Evolutionary conservation across 345 rosid species (phyloP).

Genomic region (Eucalyptus cladocalyx): DNA sequence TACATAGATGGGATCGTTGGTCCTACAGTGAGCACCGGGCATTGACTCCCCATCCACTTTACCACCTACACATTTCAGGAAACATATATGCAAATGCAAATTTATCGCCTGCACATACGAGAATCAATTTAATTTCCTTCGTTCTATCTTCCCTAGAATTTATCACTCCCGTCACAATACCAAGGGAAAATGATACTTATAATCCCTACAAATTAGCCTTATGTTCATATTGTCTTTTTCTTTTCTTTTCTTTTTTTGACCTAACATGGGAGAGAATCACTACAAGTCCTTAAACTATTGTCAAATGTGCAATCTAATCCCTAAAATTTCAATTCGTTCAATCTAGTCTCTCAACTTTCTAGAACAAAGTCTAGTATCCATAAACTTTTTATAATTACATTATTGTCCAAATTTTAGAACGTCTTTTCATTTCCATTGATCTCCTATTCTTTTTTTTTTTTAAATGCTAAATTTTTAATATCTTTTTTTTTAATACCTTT

Average conservation of each 20-base stretch:
- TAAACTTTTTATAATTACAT: background rate
- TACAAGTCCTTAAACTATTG: background rate
- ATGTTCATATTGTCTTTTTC: background rate
- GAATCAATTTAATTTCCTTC: background rate
- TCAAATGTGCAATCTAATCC: background rate
- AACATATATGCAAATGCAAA: background rate
- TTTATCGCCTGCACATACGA: background rate
- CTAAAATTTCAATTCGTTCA: background rate
- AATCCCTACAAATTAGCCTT: background rate
- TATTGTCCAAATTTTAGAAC: background rate
- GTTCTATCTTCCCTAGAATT: background rate
- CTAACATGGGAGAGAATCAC: background rate
- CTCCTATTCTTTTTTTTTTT: too few species aligned
- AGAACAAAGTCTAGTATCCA: background rate
- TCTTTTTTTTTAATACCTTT: background rate
- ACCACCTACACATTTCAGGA: background rate
- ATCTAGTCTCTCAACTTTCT: background rate
- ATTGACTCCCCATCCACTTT: background rate
- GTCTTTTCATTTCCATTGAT: background rate
- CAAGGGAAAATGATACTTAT: background rate
- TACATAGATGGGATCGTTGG: background rate
- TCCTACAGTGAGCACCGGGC: background rate
- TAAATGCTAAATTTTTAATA: background rate
- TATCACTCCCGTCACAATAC: background rate
- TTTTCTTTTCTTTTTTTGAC: background rate